Evolutionary conservation across 345 rosid species (phyloP).

Genomic region (Citrus mangshanensis): DNA sequence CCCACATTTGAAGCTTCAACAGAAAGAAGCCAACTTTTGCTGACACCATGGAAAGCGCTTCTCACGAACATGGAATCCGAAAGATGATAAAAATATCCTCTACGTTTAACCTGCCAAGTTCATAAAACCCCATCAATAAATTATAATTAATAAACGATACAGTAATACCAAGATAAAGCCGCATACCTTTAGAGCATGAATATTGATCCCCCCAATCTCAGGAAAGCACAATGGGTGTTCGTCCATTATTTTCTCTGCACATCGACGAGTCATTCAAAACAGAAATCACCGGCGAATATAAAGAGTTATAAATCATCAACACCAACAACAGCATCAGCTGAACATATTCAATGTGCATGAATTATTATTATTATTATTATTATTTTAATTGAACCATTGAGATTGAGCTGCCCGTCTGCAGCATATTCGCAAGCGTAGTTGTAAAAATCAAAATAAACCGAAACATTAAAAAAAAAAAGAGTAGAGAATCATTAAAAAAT

Average conservation of each 20-base stretch:
- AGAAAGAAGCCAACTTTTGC: constrained; percentile 44
- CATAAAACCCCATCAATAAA: not conserved
- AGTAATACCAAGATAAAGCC: not conserved
- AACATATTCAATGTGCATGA: not conserved
- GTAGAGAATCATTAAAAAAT: too few relatives aligned
- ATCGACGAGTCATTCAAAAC: constrained; percentile 5
- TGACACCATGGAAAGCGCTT: constrained; percentile 43
- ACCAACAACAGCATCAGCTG: not conserved
- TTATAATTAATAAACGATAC: not conserved
- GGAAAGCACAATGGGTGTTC: constrained; percentile 57
- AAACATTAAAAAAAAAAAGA: too few relatives aligned
- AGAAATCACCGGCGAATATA: not conserved
- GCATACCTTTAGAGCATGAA: constrained; percentile 52
- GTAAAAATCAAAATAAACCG: too few relatives aligned
- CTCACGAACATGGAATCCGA: constrained; percentile 46
- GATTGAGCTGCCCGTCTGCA: not conserved
- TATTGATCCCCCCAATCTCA: constrained; percentile 35
- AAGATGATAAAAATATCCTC: constrained; percentile 44
- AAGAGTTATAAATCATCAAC: not conserved
- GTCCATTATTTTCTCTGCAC: constrained; percentile 42
- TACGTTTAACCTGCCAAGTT: constrained; percentile 42
- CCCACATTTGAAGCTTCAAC: constrained; percentile 42
- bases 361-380: not conserved
- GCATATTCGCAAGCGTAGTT: not conserved
- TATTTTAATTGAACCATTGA: not conserved